phyloP scores from a whole-genome alignment of 2,329 filamentous ascomycete species.

The Lasiodiplodia sp. region DNA sequence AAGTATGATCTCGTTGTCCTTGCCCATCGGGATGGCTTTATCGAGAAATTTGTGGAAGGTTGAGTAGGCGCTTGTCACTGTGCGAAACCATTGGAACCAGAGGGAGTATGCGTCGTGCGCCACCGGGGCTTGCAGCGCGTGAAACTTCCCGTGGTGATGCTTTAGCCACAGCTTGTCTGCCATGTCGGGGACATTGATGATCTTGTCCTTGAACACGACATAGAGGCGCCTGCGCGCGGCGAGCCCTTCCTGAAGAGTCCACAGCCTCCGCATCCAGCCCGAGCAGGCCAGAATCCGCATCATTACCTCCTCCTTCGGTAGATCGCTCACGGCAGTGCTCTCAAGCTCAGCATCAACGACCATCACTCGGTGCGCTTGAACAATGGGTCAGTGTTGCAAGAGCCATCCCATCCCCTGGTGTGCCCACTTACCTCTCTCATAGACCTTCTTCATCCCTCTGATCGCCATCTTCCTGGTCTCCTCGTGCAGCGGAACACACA shows the following conservation, averaged over 20 bases:
- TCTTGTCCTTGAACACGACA: background rate
- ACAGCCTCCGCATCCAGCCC: conserved; percentile 1
- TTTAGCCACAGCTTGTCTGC: background rate
- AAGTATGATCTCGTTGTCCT: background rate
- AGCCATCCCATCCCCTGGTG: background rate
- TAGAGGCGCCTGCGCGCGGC: background rate
- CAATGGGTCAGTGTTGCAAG: background rate
- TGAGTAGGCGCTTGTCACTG: background rate
- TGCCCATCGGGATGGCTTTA: background rate
- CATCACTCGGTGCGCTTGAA: background rate
- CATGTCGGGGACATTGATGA: background rate
- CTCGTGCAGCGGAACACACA: background rate
- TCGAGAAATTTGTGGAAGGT: background rate
- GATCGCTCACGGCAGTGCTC: background rate
- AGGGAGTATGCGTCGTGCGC: background rate
- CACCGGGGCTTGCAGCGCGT: background rate
- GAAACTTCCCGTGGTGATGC: background rate
- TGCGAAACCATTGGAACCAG: background rate
- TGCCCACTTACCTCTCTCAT: background rate
- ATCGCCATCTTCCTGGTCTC: background rate
- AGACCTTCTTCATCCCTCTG: background rate
- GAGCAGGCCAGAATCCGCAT: background rate
- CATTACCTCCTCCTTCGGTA: background rate
- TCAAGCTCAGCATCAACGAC: background rate
- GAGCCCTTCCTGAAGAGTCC: background rate